These are phyloP conservation scores for Cordyceps javanica DNA, from an alignment of 2,329 filamentous ascomycete genomes.

Conservation along the genomic window DNA sequence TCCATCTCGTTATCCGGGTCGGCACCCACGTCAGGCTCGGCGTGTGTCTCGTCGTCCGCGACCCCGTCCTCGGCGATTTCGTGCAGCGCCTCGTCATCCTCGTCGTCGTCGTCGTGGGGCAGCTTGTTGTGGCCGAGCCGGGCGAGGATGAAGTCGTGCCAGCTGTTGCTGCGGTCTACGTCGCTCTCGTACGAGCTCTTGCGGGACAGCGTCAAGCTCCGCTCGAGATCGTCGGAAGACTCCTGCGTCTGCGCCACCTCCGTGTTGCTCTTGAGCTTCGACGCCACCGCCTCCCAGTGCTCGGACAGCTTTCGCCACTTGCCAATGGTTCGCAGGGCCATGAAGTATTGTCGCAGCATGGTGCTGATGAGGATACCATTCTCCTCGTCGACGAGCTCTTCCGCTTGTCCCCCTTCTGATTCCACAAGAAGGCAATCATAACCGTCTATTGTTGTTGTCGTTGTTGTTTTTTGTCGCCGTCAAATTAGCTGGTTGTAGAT, in stretches of 20 bases:
- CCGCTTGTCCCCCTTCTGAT: conserved; percentile 67
- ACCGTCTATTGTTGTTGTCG: conserved; percentile 51
- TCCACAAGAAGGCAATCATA: conserved; percentile 70
- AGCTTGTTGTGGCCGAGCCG: conserved; percentile 28
- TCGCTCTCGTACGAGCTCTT: not conserved
- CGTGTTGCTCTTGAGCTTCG: conserved; percentile 49
- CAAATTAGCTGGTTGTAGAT: too few species aligned
- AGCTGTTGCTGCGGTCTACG: conserved; percentile 23
- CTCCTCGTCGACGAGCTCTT: conserved; percentile 78
- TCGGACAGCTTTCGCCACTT: conserved; percentile 69
- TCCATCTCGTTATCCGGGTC: conserved; percentile 40
- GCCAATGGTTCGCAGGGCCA: conserved; percentile 74
- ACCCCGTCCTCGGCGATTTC: conserved; percentile 20
- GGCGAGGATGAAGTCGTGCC: conserved; percentile 31
- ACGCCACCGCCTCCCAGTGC: conserved; percentile 63
- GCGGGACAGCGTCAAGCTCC: conserved; percentile 17
- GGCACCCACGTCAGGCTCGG: conserved; percentile 27
- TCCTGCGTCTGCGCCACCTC: conserved; percentile 23
- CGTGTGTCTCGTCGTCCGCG: conserved; percentile 6
- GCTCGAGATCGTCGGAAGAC: conserved; percentile 20
- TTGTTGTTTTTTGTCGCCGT: not conserved
- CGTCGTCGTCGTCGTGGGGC: conserved; percentile 28
- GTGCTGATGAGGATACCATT: conserved; percentile 81
- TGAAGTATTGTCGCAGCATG: conserved; percentile 85
- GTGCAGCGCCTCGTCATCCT: conserved; percentile 39